Percentiles rank a stretch among this genome's conserved stretches.
Conservation (phyloP, 805 yeast species). For the Pichia gijzeniarum region DNA sequence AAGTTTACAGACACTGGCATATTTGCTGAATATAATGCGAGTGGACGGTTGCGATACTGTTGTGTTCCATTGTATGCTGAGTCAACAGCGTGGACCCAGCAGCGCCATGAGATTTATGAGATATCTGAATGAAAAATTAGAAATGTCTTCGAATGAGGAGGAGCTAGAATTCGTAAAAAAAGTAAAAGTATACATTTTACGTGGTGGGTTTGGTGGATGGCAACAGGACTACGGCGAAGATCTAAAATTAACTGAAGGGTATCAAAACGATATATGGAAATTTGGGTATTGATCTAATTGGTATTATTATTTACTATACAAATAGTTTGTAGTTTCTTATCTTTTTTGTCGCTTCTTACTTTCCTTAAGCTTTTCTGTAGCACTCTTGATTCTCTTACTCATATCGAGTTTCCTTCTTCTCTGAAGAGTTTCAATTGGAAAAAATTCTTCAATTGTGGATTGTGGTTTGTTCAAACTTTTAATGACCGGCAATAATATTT, state of each 20-base stretch:
- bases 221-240: constrained; percentile 70
- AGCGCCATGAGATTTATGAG: constrained; percentile 62
- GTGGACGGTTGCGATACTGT: constrained; percentile 36
- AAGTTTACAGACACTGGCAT: constrained; percentile 19
- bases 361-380: constrained; percentile 42
- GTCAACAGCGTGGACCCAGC: constrained; percentile 90
- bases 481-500: constrained; percentile 78
- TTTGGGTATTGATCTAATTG: constrained; percentile 18
- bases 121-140: constrained; percentile 32
- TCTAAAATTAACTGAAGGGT: constrained; percentile 52
- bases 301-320: neutral
- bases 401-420: constrained; percentile 39
- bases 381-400: constrained; percentile 58
- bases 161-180: constrained; percentile 32
- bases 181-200: constrained; percentile 53
- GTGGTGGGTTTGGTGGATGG: constrained; percentile 88
- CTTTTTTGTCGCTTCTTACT: constrained; percentile 3
- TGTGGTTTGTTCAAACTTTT: constrained; percentile 71
- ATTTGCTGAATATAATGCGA: constrained; percentile 30
- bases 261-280: constrained; percentile 37
- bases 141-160: constrained; percentile 15
- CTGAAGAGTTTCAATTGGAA: constrained; percentile 51
- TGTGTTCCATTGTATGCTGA: constrained; percentile 85
- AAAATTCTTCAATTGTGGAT: constrained; percentile 58
- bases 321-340: neutral